Evolutionary conservation across 306 rosid species (phyloP).

Genomic region (Gastrolobium bilobum): DNA sequence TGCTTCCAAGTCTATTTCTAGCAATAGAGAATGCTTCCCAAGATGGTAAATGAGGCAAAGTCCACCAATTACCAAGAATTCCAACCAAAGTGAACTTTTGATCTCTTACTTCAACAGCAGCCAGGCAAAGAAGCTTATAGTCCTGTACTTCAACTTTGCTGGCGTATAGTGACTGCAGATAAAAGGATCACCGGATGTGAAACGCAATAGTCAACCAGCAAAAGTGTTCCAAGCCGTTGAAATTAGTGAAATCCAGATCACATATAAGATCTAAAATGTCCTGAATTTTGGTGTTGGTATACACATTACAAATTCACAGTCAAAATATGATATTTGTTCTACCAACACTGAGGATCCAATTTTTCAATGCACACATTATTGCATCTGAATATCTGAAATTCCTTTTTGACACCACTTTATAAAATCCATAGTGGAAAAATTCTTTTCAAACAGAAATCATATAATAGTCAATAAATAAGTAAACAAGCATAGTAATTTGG

Average conservation of each 20-base stretch:
- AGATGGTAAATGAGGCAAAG: conserved; percentile 51
- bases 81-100: conserved; percentile 69
- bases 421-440: conserved; percentile 14
- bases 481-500: background rate
- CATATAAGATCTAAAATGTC: background rate
- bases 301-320: background rate
- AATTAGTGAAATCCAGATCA: conserved; percentile 23
- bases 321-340: conserved; percentile 15
- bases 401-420: background rate
- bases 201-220: conserved; percentile 14
- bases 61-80: conserved; percentile 89
- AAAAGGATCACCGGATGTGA: conserved; percentile 40
- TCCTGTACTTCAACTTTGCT: conserved; percentile 81
- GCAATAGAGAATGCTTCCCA: conserved; percentile 49
- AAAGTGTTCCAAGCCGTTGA: conserved; percentile 18
- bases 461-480: conserved; percentile 2
- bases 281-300: conserved; percentile 8
- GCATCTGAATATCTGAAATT: background rate
- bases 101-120: conserved; percentile 67
- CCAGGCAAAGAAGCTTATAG: conserved; percentile 72
- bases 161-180: conserved; percentile 73
- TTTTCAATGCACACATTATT: background rate
- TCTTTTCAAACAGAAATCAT: conserved; percentile 5
- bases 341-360: background rate
- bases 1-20: conserved; percentile 49